phyloP scores from a whole-genome alignment of 176 grass and related monocot genomes.

The Carex cristatella region DNA sequence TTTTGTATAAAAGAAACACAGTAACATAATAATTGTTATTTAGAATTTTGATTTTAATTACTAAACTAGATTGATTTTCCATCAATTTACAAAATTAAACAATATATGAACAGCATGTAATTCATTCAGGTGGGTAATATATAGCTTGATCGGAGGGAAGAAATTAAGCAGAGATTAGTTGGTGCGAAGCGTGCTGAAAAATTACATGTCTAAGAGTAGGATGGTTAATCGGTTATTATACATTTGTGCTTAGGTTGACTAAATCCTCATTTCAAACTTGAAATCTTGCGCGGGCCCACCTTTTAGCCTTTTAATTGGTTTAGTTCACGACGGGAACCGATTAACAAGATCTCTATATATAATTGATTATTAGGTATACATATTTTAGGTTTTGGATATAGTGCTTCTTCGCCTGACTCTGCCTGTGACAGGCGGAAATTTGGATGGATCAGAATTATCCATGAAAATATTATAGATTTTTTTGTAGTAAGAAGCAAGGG shows the following conservation, averaged over 20 bases:
- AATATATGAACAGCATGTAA: no score
- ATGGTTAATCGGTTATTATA: neutral
- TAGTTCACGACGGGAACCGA: neutral
- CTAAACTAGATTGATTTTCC: no score
- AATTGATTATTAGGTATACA: neutral
- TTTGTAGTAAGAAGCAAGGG: neutral
- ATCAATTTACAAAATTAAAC: no score
- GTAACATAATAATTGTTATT: no score
- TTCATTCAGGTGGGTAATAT: no score
- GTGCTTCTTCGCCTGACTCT: neutral
- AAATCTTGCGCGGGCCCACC: neutral
- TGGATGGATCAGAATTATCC: neutral
- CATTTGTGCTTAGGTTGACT: neutral
- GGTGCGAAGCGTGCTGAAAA: no score
- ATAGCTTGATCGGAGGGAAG: no score
- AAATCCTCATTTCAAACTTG: constrained; percentile 2
- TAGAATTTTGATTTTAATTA: no score
- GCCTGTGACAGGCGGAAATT: neutral
- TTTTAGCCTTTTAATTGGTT: neutral
- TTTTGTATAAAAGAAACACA: no score
- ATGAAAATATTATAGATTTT: neutral
- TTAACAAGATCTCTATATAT: neutral
- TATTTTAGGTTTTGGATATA: neutral
- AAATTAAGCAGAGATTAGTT: no score
- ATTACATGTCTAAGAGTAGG: no score